Conservation (phyloP, 75 land plant species). For the Azolla pinnata region DNA sequence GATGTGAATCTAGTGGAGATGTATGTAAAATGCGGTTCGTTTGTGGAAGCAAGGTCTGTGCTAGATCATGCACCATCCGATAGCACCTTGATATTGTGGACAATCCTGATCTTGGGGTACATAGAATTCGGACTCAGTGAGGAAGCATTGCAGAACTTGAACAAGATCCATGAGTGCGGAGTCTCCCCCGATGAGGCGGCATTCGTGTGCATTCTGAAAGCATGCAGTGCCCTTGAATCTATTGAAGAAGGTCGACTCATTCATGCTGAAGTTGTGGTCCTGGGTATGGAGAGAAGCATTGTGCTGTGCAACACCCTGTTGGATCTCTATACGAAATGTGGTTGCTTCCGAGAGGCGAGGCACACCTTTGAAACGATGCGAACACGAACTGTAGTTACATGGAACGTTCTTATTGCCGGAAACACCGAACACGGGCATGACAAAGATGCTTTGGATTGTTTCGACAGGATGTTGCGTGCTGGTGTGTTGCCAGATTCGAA, state of each 20-base stretch:
- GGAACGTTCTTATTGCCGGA: slow-evolving; percentile 26
- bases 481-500: slow-evolving; percentile 10
- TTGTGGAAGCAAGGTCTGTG: slow-evolving; percentile 3
- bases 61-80: slow-evolving; percentile 1
- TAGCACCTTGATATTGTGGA: slow-evolving; percentile 1
- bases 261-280: slow-evolving; percentile 15
- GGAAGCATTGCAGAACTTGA: neutral
- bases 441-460: slow-evolving; percentile 6
- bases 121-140: neutral
- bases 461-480: slow-evolving; percentile 14
- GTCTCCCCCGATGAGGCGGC: slow-evolving; percentile 15
- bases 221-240: slow-evolving; percentile 18
- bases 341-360: slow-evolving; percentile 8
- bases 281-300: slow-evolving; percentile 17
- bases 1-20: slow-evolving; percentile 2
- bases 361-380: slow-evolving; percentile 32
- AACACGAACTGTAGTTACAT: slow-evolving; percentile 21
- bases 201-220: slow-evolving; percentile 18
- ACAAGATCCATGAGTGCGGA: slow-evolving; percentile 2
- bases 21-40: slow-evolving; percentile 11
- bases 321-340: slow-evolving; percentile 30
- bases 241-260: slow-evolving; percentile 11
- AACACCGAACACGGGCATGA: slow-evolving; percentile 1
- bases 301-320: slow-evolving; percentile 19
- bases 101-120: neutral